These are phyloP conservation scores for Mucor ambiguus DNA, from an alignment of 371 early-diverging fungal species.

Conservation along the genomic window DNA sequence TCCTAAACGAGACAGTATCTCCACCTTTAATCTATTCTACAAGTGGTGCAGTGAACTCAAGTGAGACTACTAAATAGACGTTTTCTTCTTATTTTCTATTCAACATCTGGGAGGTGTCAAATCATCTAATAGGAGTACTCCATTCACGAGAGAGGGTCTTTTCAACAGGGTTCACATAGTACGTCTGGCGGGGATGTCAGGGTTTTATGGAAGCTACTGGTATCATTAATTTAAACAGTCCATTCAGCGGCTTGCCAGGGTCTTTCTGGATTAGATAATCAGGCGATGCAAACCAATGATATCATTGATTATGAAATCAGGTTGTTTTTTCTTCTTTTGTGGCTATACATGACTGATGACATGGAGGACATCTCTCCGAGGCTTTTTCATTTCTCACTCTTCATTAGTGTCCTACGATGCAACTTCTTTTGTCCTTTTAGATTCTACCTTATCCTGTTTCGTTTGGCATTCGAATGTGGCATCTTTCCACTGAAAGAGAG, in stretches of 20 bases:
- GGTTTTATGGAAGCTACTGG: not conserved
- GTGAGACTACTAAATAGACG: too few species aligned
- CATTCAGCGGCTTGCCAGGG: slow-evolving; percentile 9
- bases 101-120: not conserved
- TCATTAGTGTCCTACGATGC: not conserved
- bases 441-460: too few species aligned
- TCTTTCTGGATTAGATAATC: slow-evolving; percentile 1
- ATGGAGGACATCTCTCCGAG: not conserved
- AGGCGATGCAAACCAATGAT: not conserved
- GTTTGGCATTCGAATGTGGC: too few species aligned
- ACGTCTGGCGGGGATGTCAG: not conserved
- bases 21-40: too few species aligned
- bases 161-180: not conserved
- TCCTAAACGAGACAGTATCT: too few species aligned
- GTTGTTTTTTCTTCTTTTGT: slow-evolving; percentile 3
- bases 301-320: slow-evolving; percentile 4
- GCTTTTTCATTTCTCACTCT: not conserved
- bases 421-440: not conserved
- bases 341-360: slow-evolving; percentile 12
- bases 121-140: not conserved
- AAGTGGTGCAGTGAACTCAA: too few species aligned
- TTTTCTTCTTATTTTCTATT: too few species aligned
- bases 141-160: not conserved
- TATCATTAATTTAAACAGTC: slow-evolving; percentile 1
- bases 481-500: not conserved